A percentile compares a stretch with the other conserved stretches of the same genome.
phyloP scores from a whole-genome alignment of 768 basidiomycete genomes.

The Amanita pallidorosea region DNA sequence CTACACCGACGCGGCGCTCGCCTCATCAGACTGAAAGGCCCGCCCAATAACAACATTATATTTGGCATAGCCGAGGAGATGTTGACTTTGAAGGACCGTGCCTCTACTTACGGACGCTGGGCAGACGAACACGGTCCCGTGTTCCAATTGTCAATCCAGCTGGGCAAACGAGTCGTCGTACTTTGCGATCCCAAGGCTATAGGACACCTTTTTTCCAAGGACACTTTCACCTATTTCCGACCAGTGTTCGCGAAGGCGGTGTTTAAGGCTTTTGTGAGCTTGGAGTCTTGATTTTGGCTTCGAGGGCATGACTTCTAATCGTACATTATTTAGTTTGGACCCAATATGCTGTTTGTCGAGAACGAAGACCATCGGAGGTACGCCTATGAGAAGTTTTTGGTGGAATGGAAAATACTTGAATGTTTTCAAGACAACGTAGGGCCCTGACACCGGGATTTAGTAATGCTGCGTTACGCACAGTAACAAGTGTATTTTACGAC shows the following conservation, averaged over 20 bases:
- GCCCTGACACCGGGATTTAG: conserved; percentile 6
- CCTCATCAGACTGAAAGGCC: conserved; percentile 29
- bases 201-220: conserved; percentile 37
- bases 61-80: conserved; percentile 27
- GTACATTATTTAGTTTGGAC: conserved; percentile 24
- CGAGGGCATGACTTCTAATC: not conserved
- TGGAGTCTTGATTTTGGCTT: not conserved
- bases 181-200: conserved; percentile 41
- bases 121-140: conserved; percentile 34
- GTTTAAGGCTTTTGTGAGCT: conserved; percentile 27
- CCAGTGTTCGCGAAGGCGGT: conserved; percentile 21
- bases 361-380: conserved; percentile 37
- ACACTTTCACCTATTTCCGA: conserved; percentile 38
- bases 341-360: conserved; percentile 28
- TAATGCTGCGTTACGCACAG: not conserved
- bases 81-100: conserved; percentile 17
- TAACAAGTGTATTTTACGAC: conserved; percentile 37
- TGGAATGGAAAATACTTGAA: not conserved
- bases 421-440: conserved; percentile 30
- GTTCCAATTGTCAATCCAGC: conserved; percentile 25
- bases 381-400: not conserved
- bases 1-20: not conserved
- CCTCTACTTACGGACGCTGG: conserved; percentile 34
- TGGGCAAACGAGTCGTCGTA: conserved; percentile 24
- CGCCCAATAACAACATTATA: conserved; percentile 27